A percentile compares a stretch with the other conserved stretches of the same genome.
Evolutionary conservation across 192 early-diverging fungal genomes (phyloP).

Genomic region (Podila verticillata): DNA sequence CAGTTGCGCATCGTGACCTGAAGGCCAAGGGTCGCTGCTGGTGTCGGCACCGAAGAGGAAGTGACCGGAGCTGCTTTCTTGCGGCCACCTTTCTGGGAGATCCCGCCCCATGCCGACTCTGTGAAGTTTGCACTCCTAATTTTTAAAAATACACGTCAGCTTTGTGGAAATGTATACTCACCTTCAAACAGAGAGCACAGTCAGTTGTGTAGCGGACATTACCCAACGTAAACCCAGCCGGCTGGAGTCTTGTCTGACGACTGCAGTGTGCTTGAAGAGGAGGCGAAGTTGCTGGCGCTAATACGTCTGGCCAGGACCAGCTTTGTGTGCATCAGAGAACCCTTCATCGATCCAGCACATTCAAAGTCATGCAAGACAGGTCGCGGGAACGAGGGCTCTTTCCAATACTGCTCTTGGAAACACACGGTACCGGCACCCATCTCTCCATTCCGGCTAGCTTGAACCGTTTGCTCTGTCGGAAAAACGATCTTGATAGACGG

Average conservation of each 20-base stretch:
- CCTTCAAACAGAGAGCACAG: neutral
- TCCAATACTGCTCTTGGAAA: conserved; percentile 21
- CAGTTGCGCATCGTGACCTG: conserved; percentile 39
- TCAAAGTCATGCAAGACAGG: conserved; percentile 43
- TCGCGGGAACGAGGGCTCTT: conserved; percentile 8
- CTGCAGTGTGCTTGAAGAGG: neutral
- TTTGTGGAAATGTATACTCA: neutral
- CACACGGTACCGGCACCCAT: conserved; percentile 30
- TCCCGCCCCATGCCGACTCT: conserved; percentile 43
- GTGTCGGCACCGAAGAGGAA: neutral
- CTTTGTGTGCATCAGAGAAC: conserved; percentile 45
- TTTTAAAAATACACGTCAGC: neutral
- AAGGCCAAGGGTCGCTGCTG: neutral
- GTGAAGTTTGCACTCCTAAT: conserved; percentile 42
- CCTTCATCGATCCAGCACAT: conserved; percentile 8
- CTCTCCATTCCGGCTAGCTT: conserved; percentile 39
- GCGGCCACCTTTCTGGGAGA: conserved; percentile 1
- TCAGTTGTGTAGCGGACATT: neutral
- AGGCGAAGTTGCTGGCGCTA: neutral
- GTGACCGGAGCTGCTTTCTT: neutral
- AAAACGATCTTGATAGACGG: conserved; percentile 52
- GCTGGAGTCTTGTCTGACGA: neutral
- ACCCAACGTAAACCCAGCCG: conserved; percentile 50
- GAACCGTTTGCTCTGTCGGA: conserved; percentile 52
- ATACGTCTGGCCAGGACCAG: neutral